Evolutionary conservation across 768 basidiomycete species (phyloP), one percentile per base, ranked within the genome.

Genomic region (Termitomyces sp.): DNA sequence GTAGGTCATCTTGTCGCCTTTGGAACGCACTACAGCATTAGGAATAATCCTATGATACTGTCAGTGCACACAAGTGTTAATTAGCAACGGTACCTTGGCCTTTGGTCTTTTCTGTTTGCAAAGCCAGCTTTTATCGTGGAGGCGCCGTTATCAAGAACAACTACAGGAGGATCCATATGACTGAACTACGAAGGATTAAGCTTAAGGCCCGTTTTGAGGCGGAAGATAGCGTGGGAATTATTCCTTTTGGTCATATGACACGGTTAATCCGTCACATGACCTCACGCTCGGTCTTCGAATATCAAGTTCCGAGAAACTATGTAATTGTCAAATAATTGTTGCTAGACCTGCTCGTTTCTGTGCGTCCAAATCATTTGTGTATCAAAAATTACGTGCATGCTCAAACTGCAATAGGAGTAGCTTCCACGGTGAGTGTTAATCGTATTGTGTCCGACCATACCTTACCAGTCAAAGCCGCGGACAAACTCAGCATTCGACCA

Each of bases 71-170:
- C 28, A 42, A 22, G 7, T 6, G 28, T 28, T 18, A 26, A 48
- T 24, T 37, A 50, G 63, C 44, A 22, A 75, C 73, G 65, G 69
- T 58, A 76, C 71, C 67, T 66, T 52, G 70, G 64, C 36, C 54
- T 66, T 28, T 64, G 67, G 57, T 67, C 60, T 15, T 64, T 62
- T 34, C 64, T 70, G 48, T 67, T 70, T 44, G 75, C 76, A 26
- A 85, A 58, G 1, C 92, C 90, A 29, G 82, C 81, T 68, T 97
- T 98, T 70, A 96, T 86, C 4, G 83, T 83, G 36, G 81, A 84
- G 10, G 85, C 94, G 41, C 94, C 94, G 68, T 96, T 98, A 70
- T 98, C 94, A 46, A 96, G 77, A 15, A 95, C 77, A 55, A 94
- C 73, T 28, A 86, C 75, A 13, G 67, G 55, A 51, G 51, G 34